These are phyloP conservation scores for Thinopyrum elongatum DNA, from an alignment of 176 grass and related monocot genomes.

Conservation along the genomic window DNA sequence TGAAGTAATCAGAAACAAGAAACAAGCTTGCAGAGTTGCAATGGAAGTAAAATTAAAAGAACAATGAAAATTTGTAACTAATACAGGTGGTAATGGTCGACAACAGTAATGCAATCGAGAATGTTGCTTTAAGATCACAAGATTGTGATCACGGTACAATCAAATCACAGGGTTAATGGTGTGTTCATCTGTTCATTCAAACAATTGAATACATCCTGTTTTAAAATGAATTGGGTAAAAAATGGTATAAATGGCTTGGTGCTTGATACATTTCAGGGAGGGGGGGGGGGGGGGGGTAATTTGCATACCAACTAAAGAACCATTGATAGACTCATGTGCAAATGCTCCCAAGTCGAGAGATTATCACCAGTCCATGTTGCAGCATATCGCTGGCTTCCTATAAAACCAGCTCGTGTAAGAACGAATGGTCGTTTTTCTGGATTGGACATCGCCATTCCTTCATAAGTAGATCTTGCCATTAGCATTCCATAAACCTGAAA, in stretches of 20 bases:
- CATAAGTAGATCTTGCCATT: slow-evolving; percentile 87
- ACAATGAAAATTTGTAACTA: background rate
- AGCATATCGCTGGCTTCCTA: slow-evolving; percentile 91
- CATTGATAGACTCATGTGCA: slow-evolving; percentile 96
- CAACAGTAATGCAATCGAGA: background rate
- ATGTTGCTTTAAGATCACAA: background rate
- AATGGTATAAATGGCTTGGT: background rate
- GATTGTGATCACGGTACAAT: background rate
- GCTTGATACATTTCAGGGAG: background rate
- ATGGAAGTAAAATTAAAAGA: background rate
- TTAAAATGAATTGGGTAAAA: background rate
- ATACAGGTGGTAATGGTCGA: background rate
- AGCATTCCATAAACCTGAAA: slow-evolving; percentile 93
- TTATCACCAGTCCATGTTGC: slow-evolving; percentile 97
- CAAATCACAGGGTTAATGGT: background rate
- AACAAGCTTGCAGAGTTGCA: background rate
- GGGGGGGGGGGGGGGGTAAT: background rate
- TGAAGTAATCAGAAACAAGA: background rate
- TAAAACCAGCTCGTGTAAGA: slow-evolving; percentile 90
- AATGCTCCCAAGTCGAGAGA: slow-evolving; percentile 88
- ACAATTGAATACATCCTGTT: background rate
- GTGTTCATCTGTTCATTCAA: background rate
- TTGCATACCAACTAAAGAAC: slow-evolving; percentile 84
- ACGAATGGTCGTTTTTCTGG: slow-evolving; percentile 68
- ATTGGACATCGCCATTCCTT: slow-evolving; percentile 84